A percentile compares a stretch with the other conserved stretches of the same genome.
These are phyloP conservation scores for Austropuccinia psidii DNA, from an alignment of 1,284 basidiomycete species.

Conservation along the genomic window DNA sequence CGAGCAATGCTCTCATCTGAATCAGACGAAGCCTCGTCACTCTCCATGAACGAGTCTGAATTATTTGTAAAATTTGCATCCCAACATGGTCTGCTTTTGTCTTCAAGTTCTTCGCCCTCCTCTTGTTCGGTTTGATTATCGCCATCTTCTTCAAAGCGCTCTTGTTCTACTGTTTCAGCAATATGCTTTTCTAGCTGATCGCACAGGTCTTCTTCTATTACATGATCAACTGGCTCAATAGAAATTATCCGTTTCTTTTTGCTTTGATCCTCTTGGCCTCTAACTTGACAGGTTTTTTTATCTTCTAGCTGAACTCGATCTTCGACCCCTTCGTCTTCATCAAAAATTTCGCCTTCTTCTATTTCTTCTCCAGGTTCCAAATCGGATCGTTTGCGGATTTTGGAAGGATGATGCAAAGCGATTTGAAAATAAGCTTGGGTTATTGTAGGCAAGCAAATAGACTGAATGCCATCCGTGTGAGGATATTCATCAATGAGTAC, in stretches of 20 bases:
- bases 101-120: neutral
- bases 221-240: too few species aligned
- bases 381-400: neutral
- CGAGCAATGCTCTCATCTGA: neutral
- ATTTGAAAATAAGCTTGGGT: too few species aligned
- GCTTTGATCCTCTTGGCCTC: too few species aligned
- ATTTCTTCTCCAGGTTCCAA: constrained; percentile 14
- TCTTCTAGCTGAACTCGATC: neutral
- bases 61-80: too few species aligned
- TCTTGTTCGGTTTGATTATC: too few species aligned
- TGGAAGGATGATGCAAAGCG: neutral
- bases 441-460: too few species aligned
- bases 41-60: neutral
- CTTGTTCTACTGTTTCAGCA: too few species aligned
- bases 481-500: constrained; percentile 36
- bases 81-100: neutral
- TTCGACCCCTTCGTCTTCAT: neutral
- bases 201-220: too few species aligned
- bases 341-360: constrained; percentile 21
- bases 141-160: too few species aligned
- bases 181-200: too few species aligned
- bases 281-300: too few species aligned
- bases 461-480: neutral
- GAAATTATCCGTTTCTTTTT: too few species aligned
- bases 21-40: neutral